phyloP scores from a whole-genome alignment of 805 yeast genomes.

The Myxozyma sirexii region DNA sequence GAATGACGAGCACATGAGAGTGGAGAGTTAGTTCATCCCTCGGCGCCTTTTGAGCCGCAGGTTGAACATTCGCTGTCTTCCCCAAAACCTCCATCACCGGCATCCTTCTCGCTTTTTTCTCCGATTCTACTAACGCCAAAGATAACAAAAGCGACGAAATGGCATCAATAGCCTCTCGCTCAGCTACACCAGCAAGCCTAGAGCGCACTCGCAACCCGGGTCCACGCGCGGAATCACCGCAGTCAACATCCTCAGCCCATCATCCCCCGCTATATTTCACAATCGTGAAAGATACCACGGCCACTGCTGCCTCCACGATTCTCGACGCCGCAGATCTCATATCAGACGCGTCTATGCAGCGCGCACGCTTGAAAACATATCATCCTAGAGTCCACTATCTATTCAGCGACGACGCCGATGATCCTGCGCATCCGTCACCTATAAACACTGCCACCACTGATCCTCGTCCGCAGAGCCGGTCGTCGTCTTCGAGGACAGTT shows the following conservation, averaged over 20 bases:
- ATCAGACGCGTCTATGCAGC: neutral
- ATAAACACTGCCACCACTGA: neutral
- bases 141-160: no score
- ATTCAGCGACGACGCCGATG: constrained; percentile 42
- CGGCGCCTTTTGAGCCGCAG: neutral
- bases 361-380: neutral
- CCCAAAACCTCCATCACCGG: neutral
- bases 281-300: constrained; percentile 17
- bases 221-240: neutral
- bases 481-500: constrained; percentile 32
- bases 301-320: constrained; percentile 2
- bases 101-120: neutral
- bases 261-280: constrained; percentile 30
- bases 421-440: constrained; percentile 13
- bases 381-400: constrained; percentile 46
- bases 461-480: neutral
- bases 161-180: constrained; percentile 6
- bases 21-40: no score
- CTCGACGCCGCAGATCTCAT: neutral
- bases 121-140: no score
- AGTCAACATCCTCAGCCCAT: neutral
- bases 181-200: neutral
- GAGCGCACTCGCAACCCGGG: neutral
- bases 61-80: neutral
- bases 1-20: no score